Evolutionary conservation across 129 eudicot species (phyloP).

Genomic region (Helianthus tuberosus): DNA sequence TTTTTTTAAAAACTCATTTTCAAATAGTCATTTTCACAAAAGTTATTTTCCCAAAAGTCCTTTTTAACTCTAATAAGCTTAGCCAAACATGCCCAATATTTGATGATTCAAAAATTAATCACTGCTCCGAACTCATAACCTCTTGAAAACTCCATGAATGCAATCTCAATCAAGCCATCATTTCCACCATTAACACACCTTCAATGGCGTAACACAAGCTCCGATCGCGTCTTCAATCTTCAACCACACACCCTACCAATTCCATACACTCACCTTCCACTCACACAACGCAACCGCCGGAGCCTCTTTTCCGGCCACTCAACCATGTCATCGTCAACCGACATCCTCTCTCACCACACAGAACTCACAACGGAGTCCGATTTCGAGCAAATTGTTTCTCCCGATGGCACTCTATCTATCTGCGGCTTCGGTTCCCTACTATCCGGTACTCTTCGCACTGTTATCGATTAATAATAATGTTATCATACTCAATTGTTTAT

Average conservation of each 20-base stretch:
- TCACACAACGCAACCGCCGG: conserved; percentile 27
- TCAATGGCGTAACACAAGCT: conserved; percentile 18
- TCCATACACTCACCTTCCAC: conserved; percentile 13
- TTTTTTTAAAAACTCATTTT: too few species aligned
- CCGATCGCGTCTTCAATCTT: conserved; percentile 23
- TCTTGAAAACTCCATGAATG: conserved; percentile 25
- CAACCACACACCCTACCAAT: conserved; percentile 11
- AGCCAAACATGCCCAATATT: too few species aligned
- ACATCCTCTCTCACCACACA: conserved; percentile 15
- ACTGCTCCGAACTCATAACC: conserved; percentile 6
- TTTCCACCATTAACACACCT: conserved; percentile 15
- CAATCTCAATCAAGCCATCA: conserved; percentile 22
- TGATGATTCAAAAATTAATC: not conserved
- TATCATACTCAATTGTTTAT: not conserved
- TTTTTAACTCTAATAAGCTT: too few species aligned
- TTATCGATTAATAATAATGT: not conserved
- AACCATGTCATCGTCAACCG: conserved; percentile 42
- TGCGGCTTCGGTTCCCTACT: conserved; percentile 97
- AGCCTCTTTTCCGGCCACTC: conserved; percentile 16
- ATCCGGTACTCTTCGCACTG: conserved; percentile 56
- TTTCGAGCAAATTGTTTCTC: conserved; percentile 65
- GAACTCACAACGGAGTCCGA: conserved; percentile 71
- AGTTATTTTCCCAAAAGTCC: too few species aligned
- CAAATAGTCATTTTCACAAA: too few species aligned
- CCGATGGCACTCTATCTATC: conserved; percentile 69